phyloP scores from a whole-genome alignment of 2,329 filamentous ascomycete species.

The Corniculantispora saksenae region DNA sequence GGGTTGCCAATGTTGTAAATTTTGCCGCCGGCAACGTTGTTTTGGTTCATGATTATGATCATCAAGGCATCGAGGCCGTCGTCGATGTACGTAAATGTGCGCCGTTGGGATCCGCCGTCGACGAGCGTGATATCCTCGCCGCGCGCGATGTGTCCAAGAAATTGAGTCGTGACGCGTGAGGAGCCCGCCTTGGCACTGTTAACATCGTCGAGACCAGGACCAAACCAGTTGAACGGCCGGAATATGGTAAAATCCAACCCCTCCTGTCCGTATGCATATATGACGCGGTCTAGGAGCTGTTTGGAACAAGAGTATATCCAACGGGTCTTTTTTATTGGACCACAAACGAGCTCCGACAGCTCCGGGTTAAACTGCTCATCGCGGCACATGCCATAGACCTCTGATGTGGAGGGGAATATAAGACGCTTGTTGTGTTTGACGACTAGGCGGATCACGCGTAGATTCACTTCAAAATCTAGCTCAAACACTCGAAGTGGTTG shows the following conservation, averaged over 20 bases:
- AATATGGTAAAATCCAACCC: not conserved
- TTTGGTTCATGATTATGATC: not conserved
- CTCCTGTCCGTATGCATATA: not conserved
- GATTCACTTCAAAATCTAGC: not conserved
- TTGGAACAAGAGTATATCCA: slow-evolving; percentile 2
- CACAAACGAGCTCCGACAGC: not conserved
- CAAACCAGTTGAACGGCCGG: not conserved
- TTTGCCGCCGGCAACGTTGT: not conserved
- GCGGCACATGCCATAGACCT: not conserved
- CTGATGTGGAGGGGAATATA: not conserved
- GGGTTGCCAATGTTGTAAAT: slow-evolving; percentile 4
- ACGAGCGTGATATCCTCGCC: not conserved
- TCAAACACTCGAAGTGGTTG: not conserved
- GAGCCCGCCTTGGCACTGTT: not conserved
- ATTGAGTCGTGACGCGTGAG: not conserved
- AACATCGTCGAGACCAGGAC: not conserved
- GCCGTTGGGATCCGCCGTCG: not conserved
- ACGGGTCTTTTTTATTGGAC: not conserved
- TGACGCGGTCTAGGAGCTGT: not conserved
- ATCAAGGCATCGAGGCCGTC: not conserved
- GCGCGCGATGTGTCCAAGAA: not conserved
- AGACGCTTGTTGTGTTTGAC: not conserved
- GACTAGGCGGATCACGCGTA: not conserved
- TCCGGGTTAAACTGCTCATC: not conserved
- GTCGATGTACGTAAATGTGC: not conserved